Evolutionary conservation across 2,329 filamentous ascomycete genomes (phyloP).

Genomic region (Elsinoe perseae): DNA sequence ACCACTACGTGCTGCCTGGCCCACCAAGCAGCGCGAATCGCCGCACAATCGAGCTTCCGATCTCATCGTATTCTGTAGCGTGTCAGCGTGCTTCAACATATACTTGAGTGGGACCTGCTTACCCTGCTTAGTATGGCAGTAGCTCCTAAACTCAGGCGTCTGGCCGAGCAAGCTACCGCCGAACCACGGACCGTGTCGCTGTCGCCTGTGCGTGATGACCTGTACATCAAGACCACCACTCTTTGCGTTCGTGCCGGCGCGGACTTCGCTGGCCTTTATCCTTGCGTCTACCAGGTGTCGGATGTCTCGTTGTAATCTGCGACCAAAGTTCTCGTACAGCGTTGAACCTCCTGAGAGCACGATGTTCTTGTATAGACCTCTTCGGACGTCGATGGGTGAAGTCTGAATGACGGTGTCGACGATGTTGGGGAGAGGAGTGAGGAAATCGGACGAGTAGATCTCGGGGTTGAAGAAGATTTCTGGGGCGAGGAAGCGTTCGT

Average conservation of each 20-base stretch:
- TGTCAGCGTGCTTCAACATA: not conserved
- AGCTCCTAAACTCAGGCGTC: slow-evolving; percentile 96
- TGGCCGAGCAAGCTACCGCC: slow-evolving; percentile 92
- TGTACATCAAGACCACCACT: slow-evolving; percentile 93
- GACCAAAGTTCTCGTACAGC: slow-evolving; percentile 96
- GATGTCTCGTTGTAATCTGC: slow-evolving; percentile 92
- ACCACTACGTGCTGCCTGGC: slow-evolving; percentile 64
- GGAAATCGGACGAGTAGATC: slow-evolving; percentile 97
- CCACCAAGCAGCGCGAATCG: slow-evolving; percentile 90
- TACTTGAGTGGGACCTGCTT: slow-evolving; percentile 20
- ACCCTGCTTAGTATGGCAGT: slow-evolving; percentile 68
- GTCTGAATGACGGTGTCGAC: slow-evolving; percentile 97
- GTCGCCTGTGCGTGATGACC: slow-evolving; percentile 94
- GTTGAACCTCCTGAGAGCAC: slow-evolving; percentile 95
- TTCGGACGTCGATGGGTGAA: slow-evolving; percentile 91
- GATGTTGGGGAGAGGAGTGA: slow-evolving; percentile 87
- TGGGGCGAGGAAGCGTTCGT: slow-evolving; percentile 94
- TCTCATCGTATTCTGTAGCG: slow-evolving; percentile 71
- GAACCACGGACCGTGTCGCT: slow-evolving; percentile 97
- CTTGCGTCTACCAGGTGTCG: slow-evolving; percentile 89
- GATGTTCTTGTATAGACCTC: slow-evolving; percentile 99
- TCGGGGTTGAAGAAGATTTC: slow-evolving; percentile 99
- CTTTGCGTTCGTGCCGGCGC: slow-evolving; percentile 76
- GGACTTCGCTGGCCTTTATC: slow-evolving; percentile 84
- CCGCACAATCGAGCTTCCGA: slow-evolving; percentile 89